A percentile compares a stretch with the other conserved stretches of the same genome.
phyloP scores from a whole-genome alignment of 2,329 filamentous ascomycete genomes.

The Microascus cirrosus region DNA sequence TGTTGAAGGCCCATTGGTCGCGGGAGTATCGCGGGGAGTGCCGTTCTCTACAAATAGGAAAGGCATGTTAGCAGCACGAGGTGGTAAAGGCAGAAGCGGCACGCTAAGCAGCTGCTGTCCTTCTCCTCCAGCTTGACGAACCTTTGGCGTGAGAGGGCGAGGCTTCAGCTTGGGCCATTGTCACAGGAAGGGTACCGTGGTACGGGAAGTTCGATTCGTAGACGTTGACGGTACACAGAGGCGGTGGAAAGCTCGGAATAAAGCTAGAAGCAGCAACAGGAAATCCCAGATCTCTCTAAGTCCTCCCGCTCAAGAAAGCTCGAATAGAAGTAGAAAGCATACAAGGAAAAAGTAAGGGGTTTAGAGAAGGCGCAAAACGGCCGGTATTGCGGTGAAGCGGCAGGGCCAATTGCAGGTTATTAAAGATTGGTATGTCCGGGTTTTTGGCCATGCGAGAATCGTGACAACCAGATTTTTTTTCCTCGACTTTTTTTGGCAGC shows the following conservation, averaged over 20 bases:
- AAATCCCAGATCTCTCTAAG: background rate
- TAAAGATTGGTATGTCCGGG: conserved; percentile 3
- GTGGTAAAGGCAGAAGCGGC: background rate
- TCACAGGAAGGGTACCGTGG: background rate
- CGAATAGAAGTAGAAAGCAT: background rate
- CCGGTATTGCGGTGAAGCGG: background rate
- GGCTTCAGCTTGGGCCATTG: conserved; percentile 3
- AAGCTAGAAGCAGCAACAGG: background rate
- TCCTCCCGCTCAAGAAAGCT: background rate
- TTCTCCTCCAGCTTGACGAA: background rate
- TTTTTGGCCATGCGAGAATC: background rate
- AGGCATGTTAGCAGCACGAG: background rate
- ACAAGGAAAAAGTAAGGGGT: background rate
- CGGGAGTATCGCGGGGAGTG: background rate
- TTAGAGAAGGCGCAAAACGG: background rate
- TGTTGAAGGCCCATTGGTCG: conserved; percentile 8
- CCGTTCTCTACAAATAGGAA: background rate
- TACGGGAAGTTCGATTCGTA: background rate
- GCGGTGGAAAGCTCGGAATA: background rate
- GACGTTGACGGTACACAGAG: background rate
- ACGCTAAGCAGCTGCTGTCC: background rate
- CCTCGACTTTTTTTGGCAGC: background rate
- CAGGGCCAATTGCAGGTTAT: background rate
- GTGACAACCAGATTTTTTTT: conserved; percentile 2
- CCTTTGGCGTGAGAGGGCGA: conserved; percentile 3